Evolutionary conservation across 495 filamentous ascomycete genomes (phyloP).

Genomic region (Cercophora sp.): DNA sequence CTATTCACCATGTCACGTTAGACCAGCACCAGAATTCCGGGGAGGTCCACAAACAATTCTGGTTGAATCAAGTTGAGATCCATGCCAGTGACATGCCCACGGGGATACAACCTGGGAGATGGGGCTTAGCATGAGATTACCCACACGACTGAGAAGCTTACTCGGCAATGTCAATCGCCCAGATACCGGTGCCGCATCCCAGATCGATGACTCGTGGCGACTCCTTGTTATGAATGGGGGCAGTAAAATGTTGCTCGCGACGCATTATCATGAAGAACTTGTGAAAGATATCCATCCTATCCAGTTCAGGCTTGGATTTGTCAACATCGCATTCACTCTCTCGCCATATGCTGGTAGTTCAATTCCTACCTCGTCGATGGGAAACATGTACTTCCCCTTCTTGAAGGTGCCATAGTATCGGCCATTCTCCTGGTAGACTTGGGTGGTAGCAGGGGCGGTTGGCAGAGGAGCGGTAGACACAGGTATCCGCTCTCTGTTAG

Average conservation of each 20-base stretch:
- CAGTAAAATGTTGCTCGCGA: conserved; percentile 50
- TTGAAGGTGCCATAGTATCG: conserved; percentile 53
- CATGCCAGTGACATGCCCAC: conserved; percentile 16
- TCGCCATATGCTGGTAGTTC: too few relatives aligned
- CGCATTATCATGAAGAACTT: conserved; percentile 68
- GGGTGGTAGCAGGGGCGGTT: not conserved
- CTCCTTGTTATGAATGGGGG: conserved; percentile 42
- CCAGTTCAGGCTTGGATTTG: conserved; percentile 47
- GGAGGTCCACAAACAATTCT: conserved; percentile 46
- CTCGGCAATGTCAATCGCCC: conserved; percentile 85
- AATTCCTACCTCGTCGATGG: conserved; percentile 59
- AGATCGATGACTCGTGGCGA: conserved; percentile 66
- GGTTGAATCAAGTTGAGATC: conserved; percentile 84
- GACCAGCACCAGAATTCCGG: not conserved
- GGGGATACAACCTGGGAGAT: conserved; percentile 23
- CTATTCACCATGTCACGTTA: too few relatives aligned
- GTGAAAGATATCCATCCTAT: conserved; percentile 76
- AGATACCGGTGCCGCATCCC: conserved; percentile 87
- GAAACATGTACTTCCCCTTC: conserved; percentile 58
- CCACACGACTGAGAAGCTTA: too few relatives aligned
- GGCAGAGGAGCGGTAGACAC: not conserved
- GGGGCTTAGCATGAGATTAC: too few relatives aligned
- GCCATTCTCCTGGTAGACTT: conserved; percentile 51
- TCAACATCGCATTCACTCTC: too few relatives aligned
- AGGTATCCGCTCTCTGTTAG: not conserved